Evolutionary conservation across 2,329 filamentous ascomycete species (phyloP).

Genomic region (Fusarium brachygibbosum): DNA sequence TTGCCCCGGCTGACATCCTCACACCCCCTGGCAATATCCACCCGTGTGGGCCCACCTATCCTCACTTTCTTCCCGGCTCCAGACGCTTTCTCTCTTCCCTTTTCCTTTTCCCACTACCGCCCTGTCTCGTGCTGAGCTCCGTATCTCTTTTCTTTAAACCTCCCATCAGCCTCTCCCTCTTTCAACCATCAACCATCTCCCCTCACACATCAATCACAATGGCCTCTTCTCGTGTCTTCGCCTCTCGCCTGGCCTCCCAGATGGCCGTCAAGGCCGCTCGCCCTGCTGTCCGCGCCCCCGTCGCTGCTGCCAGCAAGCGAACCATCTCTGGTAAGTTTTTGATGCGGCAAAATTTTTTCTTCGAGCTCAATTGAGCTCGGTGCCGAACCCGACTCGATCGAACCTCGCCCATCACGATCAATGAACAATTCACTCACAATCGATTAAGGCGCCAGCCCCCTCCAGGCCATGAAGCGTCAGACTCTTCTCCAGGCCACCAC

Average conservation of each 20-base stretch:
- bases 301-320: slow-evolving; percentile 78
- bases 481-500: slow-evolving; percentile 75
- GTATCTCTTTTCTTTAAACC: slow-evolving; percentile 54
- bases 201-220: slow-evolving; percentile 74
- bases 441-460: slow-evolving; percentile 68
- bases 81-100: slow-evolving; percentile 58
- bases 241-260: slow-evolving; percentile 81
- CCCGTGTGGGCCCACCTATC: slow-evolving; percentile 55
- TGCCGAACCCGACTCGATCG: slow-evolving; percentile 51
- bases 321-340: slow-evolving; percentile 77
- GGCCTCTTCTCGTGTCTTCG: slow-evolving; percentile 83
- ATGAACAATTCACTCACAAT: slow-evolving; percentile 53
- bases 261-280: slow-evolving; percentile 84
- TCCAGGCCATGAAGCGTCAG: slow-evolving; percentile 83
- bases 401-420: slow-evolving; percentile 43
- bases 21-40: slow-evolving; percentile 50
- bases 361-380: slow-evolving; percentile 49
- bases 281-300: slow-evolving; percentile 76
- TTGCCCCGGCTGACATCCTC: slow-evolving; percentile 55
- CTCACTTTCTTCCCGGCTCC: slow-evolving; percentile 55
- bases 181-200: slow-evolving; percentile 52
- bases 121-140: slow-evolving; percentile 53
- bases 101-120: slow-evolving; percentile 57
- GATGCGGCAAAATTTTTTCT: slow-evolving; percentile 53
- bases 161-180: slow-evolving; percentile 51